Base-by-base conservation (phyloP, 2,329 filamentous ascomycete species). In the Hirsutella minnesotensis region DNA sequence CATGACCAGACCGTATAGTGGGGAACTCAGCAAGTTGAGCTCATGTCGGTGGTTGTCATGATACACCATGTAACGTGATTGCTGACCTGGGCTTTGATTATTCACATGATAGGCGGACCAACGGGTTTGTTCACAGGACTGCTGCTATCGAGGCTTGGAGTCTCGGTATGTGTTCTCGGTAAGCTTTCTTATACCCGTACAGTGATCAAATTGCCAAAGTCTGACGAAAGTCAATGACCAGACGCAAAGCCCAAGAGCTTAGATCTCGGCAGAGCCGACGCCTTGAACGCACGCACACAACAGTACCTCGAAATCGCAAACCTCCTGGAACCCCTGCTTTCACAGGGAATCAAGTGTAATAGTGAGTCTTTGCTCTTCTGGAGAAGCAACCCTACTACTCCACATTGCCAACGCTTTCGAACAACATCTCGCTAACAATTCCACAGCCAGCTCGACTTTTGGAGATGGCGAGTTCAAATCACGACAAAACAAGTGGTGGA, bases 401-500 rank as follows among this genome's bases (percentile, higher is more conserved):
- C 10, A 3, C n/a, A 5, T 29, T 29, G 27, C 27, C 27, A 7
- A 8, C 13, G 27, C 8, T 13, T 29, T 29, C 27, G 7, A 7
- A 13, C 7, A 29, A 8, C 27, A 7, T 27, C 24, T 27, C 7
- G 24, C 24, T 27, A 12, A 27, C 37, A 13, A 20, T 15, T 21
- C 18, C 10, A 5, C 44, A 70, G 67, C 68, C 12, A 70, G 67
- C 44, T 69, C 68, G 4, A 71, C 66, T 0, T 72, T 69, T 42
- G 60, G 60, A 3, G 54, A 66, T 9, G 69, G 68, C 0, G 54
- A 61, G n/a, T 70, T 70, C 54, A 66, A 62, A 38, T 69, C 67
- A 21, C 61, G 66, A 1, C 68, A 70, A 41, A 69, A 61, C 47
- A 53, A 64, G 16, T 72, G 68, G 68, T 70, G 68, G 68, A 63